A percentile compares a stretch with the other conserved stretches of the same genome.
Conservation (phyloP, 257 asterid species). For the Ligustrum vulgare region DNA sequence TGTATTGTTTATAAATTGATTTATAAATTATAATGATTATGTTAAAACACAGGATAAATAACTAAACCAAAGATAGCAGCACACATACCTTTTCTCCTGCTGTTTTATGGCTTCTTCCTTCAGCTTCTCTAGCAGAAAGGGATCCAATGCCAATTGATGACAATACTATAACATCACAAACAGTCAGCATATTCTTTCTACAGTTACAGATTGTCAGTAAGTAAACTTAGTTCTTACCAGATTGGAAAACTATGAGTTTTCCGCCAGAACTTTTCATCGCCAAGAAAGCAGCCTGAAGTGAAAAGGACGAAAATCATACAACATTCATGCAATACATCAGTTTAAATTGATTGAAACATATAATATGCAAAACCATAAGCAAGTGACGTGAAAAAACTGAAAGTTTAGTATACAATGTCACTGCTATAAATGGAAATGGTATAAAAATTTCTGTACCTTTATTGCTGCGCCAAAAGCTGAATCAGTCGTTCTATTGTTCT, state of each 20-base stretch:
- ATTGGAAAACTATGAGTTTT: conserved; percentile 16
- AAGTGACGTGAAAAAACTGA: neutral
- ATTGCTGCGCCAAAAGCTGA: conserved; percentile 95
- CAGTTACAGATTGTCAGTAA: neutral
- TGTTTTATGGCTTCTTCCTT: conserved; percentile 82
- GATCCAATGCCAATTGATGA: conserved; percentile 93
- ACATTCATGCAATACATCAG: neutral
- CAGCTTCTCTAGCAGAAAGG: conserved; percentile 97
- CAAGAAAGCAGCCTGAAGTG: conserved; percentile 87
- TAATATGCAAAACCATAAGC: neutral
- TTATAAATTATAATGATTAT: too few relatives aligned
- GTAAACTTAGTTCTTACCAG: conserved; percentile 8
- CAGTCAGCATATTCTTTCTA: conserved; percentile 19
- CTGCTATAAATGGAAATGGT: neutral
- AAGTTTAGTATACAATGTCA: neutral
- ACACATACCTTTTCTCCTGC: conserved; percentile 79
- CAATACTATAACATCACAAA: conserved; percentile 53
- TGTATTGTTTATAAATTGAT: too few relatives aligned
- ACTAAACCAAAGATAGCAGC: conserved; percentile 16
- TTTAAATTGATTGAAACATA: neutral
- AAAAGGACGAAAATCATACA: conserved; percentile 7
- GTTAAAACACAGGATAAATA: neutral
- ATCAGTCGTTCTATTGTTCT: conserved; percentile 74
- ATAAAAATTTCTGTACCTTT: conserved; percentile 47
- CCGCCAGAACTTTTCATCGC: conserved; percentile 68